Conservation (phyloP, 2,329 filamentous ascomycete species). For the Rugonectria rugulosa region DNA sequence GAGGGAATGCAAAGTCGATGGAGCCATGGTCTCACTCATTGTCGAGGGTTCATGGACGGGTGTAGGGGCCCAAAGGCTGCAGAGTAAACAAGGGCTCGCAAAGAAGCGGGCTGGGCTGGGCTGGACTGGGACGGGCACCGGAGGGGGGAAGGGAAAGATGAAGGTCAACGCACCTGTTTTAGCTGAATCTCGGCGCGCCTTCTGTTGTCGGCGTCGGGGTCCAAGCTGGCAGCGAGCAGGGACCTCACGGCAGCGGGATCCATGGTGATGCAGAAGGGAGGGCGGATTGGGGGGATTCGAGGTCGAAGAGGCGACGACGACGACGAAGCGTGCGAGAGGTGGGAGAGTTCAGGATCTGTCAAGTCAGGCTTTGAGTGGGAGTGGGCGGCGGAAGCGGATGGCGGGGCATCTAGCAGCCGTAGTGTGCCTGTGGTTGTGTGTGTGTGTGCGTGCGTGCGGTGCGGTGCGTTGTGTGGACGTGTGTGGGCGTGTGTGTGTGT, state of each 20-base stretch:
- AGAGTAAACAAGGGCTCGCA: constrained; percentile 18
- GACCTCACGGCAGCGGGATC: constrained; percentile 77
- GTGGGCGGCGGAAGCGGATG: constrained; percentile 33
- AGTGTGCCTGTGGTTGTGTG: not conserved
- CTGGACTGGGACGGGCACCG: constrained; percentile 1
- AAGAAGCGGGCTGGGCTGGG: constrained; percentile 5
- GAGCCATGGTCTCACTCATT: not conserved
- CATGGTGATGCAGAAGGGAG: constrained; percentile 59
- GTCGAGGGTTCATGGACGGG: constrained; percentile 1
- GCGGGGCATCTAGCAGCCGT: constrained; percentile 38
- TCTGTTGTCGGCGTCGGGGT: constrained; percentile 76
- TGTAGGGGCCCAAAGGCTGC: not conserved
- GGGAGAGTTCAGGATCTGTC: constrained; percentile 40
- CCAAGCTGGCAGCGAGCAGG: constrained; percentile 79
- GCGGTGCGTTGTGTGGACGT: not conserved
- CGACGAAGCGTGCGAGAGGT: constrained; percentile 27
- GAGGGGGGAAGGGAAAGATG: constrained; percentile 1
- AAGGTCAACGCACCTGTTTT: constrained; percentile 71
- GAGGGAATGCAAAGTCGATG: constrained; percentile 2
- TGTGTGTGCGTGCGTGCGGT: not conserved
- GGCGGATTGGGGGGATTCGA: constrained; percentile 30
- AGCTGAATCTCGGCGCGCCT: constrained; percentile 81
- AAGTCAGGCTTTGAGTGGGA: constrained; percentile 39
- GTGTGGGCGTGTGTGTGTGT: no score
- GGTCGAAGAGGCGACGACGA: constrained; percentile 31